A percentile compares a stretch with the other conserved stretches of the same genome.
phyloP scores from a whole-genome alignment of 768 basidiomycete genomes.

The Mycena belliarum region DNA sequence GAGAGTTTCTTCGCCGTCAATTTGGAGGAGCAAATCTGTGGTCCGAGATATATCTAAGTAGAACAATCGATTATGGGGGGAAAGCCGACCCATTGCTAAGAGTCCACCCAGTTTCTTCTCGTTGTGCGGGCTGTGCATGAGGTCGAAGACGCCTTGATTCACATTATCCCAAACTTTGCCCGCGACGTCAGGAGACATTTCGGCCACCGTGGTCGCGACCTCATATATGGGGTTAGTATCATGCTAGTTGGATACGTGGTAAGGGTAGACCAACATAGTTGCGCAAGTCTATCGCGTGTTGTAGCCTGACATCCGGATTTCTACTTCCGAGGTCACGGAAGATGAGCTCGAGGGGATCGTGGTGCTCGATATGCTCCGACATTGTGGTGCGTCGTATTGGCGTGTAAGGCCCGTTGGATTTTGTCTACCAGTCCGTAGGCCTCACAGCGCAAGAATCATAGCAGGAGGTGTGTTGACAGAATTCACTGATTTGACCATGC shows the following conservation, averaged over 20 bases:
- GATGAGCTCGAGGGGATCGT: slow-evolving; percentile 63
- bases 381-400: slow-evolving; percentile 2
- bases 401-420: background rate
- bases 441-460: background rate
- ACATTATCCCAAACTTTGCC: slow-evolving; percentile 86
- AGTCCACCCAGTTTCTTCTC: slow-evolving; percentile 86
- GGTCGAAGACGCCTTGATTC: slow-evolving; percentile 70
- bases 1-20: slow-evolving; percentile 77
- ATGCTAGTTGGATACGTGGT: slow-evolving; percentile 5
- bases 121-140: slow-evolving; percentile 79
- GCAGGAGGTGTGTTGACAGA: background rate
- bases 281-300: slow-evolving; percentile 71
- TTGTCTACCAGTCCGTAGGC: background rate
- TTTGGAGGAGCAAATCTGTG: slow-evolving; percentile 71
- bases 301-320: slow-evolving; percentile 61
- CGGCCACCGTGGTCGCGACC: slow-evolving; percentile 73
- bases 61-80: background rate
- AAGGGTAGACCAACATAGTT: slow-evolving; percentile 59
- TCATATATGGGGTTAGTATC: slow-evolving; percentile 30
- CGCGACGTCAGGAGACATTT: slow-evolving; percentile 80
- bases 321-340: slow-evolving; percentile 68
- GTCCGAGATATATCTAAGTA: slow-evolving; percentile 11
- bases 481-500: background rate
- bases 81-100: slow-evolving; percentile 76
- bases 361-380: slow-evolving; percentile 17